A percentile compares a stretch with the other conserved stretches of the same genome.
These are phyloP conservation scores for Chlorociboria aeruginascens DNA, from an alignment of 495 filamentous ascomycete genomes.

Conservation along the genomic window DNA sequence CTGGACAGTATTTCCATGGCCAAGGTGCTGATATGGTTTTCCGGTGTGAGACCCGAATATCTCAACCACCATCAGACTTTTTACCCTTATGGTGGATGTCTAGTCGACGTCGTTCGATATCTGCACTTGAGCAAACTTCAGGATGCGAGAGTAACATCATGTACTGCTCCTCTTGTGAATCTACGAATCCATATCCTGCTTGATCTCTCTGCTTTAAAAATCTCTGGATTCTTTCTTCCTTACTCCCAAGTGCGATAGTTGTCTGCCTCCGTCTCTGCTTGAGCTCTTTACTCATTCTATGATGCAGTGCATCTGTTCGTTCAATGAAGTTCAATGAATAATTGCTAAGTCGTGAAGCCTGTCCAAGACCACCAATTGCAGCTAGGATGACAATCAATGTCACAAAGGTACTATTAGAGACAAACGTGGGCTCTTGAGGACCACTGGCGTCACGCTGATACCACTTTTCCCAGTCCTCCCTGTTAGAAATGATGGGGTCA, in stretches of 20 bases:
- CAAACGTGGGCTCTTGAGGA: constrained; percentile 45
- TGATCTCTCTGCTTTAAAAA: constrained; percentile 60
- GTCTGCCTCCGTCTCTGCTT: constrained; percentile 39
- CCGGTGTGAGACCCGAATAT: not conserved
- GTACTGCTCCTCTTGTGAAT: constrained; percentile 10
- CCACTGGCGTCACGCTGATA: constrained; percentile 32
- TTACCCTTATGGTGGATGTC: constrained; percentile 3
- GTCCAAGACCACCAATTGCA: constrained; percentile 50
- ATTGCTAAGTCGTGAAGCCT: constrained; percentile 53
- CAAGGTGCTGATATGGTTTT: too few relatives aligned
- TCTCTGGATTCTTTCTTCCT: constrained; percentile 54
- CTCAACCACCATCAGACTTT: constrained; percentile 4
- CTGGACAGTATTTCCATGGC: too few relatives aligned
- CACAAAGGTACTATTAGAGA: constrained; percentile 67
- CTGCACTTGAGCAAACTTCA: constrained; percentile 10
- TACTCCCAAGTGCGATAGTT: constrained; percentile 31
- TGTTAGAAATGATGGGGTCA: too few relatives aligned
- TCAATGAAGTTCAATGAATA: constrained; percentile 45
- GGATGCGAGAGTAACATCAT: constrained; percentile 11
- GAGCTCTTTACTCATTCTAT: constrained; percentile 49
- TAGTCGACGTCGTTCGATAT: constrained; percentile 9
- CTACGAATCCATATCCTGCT: constrained; percentile 5
- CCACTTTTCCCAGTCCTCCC: constrained; percentile 95
- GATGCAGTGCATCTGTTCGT: constrained; percentile 47
- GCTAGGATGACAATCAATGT: constrained; percentile 53